These are phyloP conservation scores for Phytophthora pisi DNA, from an alignment of 352 stramenopile genomes.

Conservation along the genomic window DNA sequence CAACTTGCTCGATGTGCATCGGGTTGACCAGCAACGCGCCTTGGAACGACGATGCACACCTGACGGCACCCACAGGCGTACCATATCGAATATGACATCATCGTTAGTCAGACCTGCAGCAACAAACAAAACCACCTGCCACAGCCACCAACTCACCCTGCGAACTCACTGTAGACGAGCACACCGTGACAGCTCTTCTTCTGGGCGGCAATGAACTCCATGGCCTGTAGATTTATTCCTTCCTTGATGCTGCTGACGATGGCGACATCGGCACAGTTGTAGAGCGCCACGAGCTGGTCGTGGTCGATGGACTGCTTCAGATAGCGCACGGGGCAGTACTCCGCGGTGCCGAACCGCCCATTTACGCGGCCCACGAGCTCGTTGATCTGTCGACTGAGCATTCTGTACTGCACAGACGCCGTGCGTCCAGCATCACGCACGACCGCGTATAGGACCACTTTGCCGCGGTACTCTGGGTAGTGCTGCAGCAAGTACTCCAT, in stretches of 20 bases:
- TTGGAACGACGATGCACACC: constrained; percentile 90
- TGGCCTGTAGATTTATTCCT: constrained; percentile 91
- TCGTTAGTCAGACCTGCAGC: not conserved
- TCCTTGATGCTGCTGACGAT: constrained; percentile 91
- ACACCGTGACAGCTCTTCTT: constrained; percentile 86
- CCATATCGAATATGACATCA: not conserved
- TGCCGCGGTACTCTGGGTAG: constrained; percentile 93
- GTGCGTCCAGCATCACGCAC: constrained; percentile 77
- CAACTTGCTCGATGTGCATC: constrained; percentile 90
- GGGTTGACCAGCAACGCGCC: constrained; percentile 89
- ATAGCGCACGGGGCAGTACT: constrained; percentile 90
- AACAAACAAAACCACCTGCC: not conserved
- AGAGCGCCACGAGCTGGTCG: constrained; percentile 89
- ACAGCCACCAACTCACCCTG: constrained; percentile 44
- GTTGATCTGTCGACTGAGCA: constrained; percentile 89
- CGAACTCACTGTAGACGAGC: constrained; percentile 92
- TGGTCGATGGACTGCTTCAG: constrained; percentile 87
- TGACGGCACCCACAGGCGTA: constrained; percentile 20
- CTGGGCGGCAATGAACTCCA: constrained; percentile 91
- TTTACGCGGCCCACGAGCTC: constrained; percentile 91
- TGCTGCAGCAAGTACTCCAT: constrained; percentile 90
- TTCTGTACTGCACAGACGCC: constrained; percentile 75
- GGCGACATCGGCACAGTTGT: constrained; percentile 88
- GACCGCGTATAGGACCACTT: constrained; percentile 95
- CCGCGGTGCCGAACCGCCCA: constrained; percentile 83